Evolutionary conservation across 2,329 filamentous ascomycete genomes (phyloP).

Genomic region (Pestalotiopsis sp.): DNA sequence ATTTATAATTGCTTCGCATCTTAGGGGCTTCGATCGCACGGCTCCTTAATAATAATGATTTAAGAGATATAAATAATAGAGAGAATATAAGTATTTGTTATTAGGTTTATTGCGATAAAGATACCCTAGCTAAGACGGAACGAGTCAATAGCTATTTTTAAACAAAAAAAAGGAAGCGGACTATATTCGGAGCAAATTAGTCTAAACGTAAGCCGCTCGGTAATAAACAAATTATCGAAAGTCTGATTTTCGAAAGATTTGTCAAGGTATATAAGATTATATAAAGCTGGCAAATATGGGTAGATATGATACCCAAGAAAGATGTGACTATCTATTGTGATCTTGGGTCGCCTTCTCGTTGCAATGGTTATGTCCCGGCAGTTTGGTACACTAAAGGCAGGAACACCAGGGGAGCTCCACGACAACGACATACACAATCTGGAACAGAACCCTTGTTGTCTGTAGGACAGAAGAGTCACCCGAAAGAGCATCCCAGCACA

Average conservation of each 20-base stretch:
- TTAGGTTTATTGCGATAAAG: background rate
- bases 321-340: too few relatives aligned
- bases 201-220: background rate
- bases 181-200: background rate
- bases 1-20: background rate
- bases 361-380: too few relatives aligned
- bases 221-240: background rate
- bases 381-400: too few relatives aligned
- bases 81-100: background rate
- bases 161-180: background rate
- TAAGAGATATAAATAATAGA: background rate
- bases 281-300: background rate
- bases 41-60: background rate
- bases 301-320: too few relatives aligned
- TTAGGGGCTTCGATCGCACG: background rate
- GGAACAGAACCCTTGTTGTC: too few relatives aligned
- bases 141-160: background rate
- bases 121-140: background rate
- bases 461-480: too few relatives aligned
- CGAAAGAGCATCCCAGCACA: too few relatives aligned
- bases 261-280: background rate
- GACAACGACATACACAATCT: too few relatives aligned
- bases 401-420: too few relatives aligned
- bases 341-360: too few relatives aligned
- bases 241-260: background rate